Evolutionary conservation across 176 grass and related monocot genomes (phyloP).

Genomic region (Carex cristatella): DNA sequence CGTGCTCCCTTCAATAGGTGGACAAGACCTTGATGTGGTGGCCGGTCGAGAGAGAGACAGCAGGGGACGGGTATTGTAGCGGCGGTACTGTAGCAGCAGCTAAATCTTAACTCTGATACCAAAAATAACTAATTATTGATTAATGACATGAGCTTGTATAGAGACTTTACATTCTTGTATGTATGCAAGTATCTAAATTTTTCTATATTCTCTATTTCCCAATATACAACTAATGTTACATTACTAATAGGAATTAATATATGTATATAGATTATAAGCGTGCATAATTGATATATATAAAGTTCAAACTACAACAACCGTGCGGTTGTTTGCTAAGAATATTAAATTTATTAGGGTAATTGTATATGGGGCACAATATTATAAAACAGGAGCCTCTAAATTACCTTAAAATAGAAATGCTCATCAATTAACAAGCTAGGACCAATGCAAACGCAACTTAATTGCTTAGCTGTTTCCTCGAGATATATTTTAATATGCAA

Average conservation of each 20-base stretch:
- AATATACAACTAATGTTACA: background rate
- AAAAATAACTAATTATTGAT: too few species aligned
- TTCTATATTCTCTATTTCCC: too few species aligned
- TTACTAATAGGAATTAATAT: background rate
- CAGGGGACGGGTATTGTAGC: too few species aligned
- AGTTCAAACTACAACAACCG: background rate
- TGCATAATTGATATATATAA: background rate
- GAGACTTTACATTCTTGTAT: too few species aligned
- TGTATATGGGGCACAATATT: background rate
- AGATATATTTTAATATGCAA: background rate
- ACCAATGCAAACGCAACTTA: background rate
- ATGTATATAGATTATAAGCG: too few species aligned
- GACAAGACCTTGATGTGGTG: too few species aligned
- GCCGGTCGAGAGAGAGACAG: too few species aligned
- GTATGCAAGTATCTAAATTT: too few species aligned
- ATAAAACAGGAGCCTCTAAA: background rate
- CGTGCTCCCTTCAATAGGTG: too few species aligned
- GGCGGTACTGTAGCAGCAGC: too few species aligned
- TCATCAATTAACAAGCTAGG: background rate
- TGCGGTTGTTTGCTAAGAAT: background rate
- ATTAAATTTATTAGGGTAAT: background rate
- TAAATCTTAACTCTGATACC: background rate
- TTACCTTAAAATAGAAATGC: background rate
- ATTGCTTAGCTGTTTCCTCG: background rate
- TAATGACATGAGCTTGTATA: too few species aligned